phyloP scores from a whole-genome alignment of 306 rosid genomes.

The Benincasa hispida region DNA sequence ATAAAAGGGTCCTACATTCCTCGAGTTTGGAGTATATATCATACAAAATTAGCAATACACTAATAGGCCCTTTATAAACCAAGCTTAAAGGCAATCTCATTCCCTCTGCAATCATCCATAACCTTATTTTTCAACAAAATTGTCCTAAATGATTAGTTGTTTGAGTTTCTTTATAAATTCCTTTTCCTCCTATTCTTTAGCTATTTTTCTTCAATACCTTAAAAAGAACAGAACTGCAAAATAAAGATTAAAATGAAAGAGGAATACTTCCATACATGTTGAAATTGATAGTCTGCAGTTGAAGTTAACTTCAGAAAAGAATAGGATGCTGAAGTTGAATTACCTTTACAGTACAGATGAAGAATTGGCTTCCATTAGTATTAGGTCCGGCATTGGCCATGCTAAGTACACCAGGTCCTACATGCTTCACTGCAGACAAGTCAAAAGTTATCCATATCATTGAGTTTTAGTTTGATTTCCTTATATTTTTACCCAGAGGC shows the following conservation, averaged over 20 bases:
- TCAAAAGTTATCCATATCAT: not conserved
- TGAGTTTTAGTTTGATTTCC: not conserved
- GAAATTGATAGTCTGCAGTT: not conserved
- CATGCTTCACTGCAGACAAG: constrained; percentile 71
- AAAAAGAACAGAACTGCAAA: not conserved
- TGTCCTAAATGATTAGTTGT: not conserved
- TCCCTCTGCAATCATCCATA: not conserved
- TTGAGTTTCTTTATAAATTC: not conserved
- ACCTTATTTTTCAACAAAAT: not conserved
- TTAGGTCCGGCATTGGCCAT: constrained; percentile 95
- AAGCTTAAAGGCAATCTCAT: not conserved
- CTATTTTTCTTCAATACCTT: not conserved
- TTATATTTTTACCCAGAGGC: not conserved
- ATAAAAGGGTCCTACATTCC: not conserved
- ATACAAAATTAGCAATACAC: not conserved
- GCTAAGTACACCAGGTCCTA: constrained; percentile 88
- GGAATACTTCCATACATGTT: not conserved
- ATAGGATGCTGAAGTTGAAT: constrained; percentile 13
- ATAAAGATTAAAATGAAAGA: not conserved
- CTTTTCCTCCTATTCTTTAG: not conserved
- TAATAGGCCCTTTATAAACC: not conserved
- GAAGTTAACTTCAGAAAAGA: not conserved
- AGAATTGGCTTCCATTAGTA: constrained; percentile 87
- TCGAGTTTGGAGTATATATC: not conserved
- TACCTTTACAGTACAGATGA: constrained; percentile 82